These are phyloP conservation scores for Blastobotrys ciferrii DNA, from an alignment of 1,139 yeast species.

Conservation along the genomic window DNA sequence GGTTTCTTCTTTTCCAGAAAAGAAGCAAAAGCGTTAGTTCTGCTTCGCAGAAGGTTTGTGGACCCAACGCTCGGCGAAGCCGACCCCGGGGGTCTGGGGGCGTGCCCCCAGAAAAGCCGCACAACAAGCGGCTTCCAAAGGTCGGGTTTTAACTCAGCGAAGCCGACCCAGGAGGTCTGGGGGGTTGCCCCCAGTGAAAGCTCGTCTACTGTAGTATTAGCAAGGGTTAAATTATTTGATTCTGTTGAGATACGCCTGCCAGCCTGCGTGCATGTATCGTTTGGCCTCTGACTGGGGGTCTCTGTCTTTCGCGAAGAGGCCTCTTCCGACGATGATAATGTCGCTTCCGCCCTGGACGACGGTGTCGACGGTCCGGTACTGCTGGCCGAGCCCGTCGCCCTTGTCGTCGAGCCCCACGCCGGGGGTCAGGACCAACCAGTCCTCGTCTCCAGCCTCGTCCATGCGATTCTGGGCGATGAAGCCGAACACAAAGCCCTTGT, in stretches of 20 bases:
- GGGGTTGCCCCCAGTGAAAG: too few relatives aligned
- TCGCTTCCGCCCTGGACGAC: constrained; percentile 85
- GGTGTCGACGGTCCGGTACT: constrained; percentile 86
- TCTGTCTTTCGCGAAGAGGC: constrained; percentile 92
- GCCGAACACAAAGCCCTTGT: constrained; percentile 89
- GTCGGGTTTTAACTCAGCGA: too few relatives aligned
- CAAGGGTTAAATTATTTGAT: constrained; percentile 6
- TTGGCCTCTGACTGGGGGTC: constrained; percentile 85
- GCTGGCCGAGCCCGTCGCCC: constrained; percentile 97
- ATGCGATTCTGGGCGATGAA: constrained; percentile 90
- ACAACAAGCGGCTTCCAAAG: too few relatives aligned
- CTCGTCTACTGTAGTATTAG: too few relatives aligned
- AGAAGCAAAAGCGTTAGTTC: too few relatives aligned
- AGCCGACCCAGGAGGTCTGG: too few relatives aligned
- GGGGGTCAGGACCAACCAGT: constrained; percentile 96
- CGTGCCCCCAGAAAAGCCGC: too few relatives aligned
- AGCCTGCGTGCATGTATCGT: constrained; percentile 89
- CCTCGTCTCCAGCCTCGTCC: constrained; percentile 68
- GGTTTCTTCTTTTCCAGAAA: too few relatives aligned
- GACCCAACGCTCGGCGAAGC: too few relatives aligned
- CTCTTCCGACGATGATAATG: constrained; percentile 95
- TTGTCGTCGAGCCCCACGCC: constrained; percentile 97
- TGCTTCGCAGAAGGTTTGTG: too few relatives aligned
- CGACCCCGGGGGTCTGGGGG: too few relatives aligned
- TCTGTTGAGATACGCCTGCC: constrained; percentile 67